Conservation (phyloP, 2,329 filamentous ascomycete species). For the Diaporthe citrichinensis region DNA sequence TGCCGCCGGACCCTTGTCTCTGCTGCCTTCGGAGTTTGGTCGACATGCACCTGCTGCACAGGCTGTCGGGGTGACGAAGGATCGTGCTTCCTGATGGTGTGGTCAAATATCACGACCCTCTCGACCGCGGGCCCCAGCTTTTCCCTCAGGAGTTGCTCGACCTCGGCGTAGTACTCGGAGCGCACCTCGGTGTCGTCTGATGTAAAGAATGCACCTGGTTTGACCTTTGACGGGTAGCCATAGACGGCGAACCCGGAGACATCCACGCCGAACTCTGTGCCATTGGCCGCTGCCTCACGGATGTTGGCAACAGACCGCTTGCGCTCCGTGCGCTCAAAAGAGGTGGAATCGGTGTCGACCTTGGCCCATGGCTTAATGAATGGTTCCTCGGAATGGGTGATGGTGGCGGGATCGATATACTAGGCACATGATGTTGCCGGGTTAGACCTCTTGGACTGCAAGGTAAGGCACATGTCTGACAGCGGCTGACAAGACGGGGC, state of each 20-base stretch:
- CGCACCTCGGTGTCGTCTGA: constrained; percentile 69
- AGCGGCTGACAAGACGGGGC: background rate
- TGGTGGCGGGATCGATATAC: constrained; percentile 70
- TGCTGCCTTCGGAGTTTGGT: constrained; percentile 76
- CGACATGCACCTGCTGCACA: constrained; percentile 79
- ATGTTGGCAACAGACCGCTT: constrained; percentile 67
- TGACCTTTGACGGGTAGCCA: constrained; percentile 64
- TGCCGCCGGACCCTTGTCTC: constrained; percentile 74
- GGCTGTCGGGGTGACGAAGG: constrained; percentile 72
- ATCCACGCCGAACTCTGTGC: constrained; percentile 67
- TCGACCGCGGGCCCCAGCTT: constrained; percentile 67
- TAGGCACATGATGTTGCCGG: constrained; percentile 58
- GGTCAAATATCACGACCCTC: constrained; percentile 79
- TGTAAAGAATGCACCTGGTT: constrained; percentile 58
- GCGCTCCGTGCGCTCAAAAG: constrained; percentile 63
- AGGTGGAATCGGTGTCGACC: constrained; percentile 72
- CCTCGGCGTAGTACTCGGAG: constrained; percentile 71
- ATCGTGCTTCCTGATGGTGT: constrained; percentile 73
- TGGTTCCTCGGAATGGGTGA: constrained; percentile 49
- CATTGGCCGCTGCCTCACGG: constrained; percentile 56
- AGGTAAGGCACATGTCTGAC: background rate
- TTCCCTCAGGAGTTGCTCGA: constrained; percentile 68
- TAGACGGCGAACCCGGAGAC: constrained; percentile 71
- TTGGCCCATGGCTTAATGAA: constrained; percentile 73
- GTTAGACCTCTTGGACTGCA: background rate